Conservation (phyloP, 2,329 filamentous ascomycete species). For the Pyricularia sp. region DNA sequence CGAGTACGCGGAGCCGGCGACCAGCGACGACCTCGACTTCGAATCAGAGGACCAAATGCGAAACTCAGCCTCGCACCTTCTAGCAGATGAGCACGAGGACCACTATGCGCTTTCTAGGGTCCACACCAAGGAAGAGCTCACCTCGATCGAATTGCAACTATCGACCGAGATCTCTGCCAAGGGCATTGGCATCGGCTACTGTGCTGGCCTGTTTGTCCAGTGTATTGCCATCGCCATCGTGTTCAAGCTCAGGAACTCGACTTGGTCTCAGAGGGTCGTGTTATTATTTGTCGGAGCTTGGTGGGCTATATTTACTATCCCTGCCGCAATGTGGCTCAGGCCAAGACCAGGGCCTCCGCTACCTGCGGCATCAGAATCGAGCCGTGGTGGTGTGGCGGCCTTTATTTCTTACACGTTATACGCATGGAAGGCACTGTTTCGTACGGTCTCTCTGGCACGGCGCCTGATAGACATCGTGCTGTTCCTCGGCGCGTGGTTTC, state of each 20-base stretch:
- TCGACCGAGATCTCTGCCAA: constrained; percentile 87
- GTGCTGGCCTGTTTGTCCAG: constrained; percentile 77
- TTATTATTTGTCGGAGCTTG: constrained; percentile 80
- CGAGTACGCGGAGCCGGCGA: constrained; percentile 6
- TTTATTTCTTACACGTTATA: constrained; percentile 68
- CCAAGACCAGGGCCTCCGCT: constrained; percentile 82
- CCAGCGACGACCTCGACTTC: not conserved
- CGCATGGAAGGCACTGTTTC: constrained; percentile 79
- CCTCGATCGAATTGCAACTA: constrained; percentile 62
- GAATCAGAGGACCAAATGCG: constrained; percentile 19
- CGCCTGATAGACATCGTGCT: constrained; percentile 64
- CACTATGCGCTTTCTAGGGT: constrained; percentile 22
- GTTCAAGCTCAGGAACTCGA: constrained; percentile 62
- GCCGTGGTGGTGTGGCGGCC: constrained; percentile 24
- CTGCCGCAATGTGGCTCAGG: constrained; percentile 77
- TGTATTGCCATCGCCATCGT: constrained; percentile 72
- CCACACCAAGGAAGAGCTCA: constrained; percentile 36
- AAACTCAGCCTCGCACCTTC: constrained; percentile 38
- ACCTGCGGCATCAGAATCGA: constrained; percentile 18
- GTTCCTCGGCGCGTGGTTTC: constrained; percentile 85
- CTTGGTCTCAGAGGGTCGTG: constrained; percentile 77
- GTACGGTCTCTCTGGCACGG: constrained; percentile 67
- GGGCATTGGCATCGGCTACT: constrained; percentile 90
- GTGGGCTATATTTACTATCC: constrained; percentile 91
- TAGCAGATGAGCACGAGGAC: constrained; percentile 14